Evolutionary conservation across 2,329 filamentous ascomycete species (phyloP).

Genomic region (Cladosporium sp.): DNA sequence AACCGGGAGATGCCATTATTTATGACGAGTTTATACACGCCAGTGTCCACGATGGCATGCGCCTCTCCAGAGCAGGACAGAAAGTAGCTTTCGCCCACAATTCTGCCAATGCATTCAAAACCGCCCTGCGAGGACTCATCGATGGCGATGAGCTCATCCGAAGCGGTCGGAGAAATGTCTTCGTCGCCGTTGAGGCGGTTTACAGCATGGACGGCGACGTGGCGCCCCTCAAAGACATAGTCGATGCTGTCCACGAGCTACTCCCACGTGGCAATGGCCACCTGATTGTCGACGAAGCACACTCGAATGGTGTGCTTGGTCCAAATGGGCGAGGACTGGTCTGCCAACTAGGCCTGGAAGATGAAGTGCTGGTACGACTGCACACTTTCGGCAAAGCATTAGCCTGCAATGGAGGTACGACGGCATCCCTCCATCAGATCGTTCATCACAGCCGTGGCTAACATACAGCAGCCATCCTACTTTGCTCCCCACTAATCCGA

Average conservation of each 20-base stretch:
- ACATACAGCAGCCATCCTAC: conserved; percentile 46
- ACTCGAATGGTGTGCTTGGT: conserved; percentile 58
- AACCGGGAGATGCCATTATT: conserved; percentile 48
- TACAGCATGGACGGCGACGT: conserved; percentile 84
- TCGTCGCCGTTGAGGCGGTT: conserved; percentile 63
- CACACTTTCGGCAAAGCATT: conserved; percentile 64
- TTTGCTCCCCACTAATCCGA: conserved; percentile 55
- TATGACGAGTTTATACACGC: conserved; percentile 74
- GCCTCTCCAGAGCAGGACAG: conserved; percentile 50
- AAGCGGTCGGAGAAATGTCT: conserved; percentile 47
- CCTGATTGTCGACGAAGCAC: conserved; percentile 63
- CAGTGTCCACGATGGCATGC: conserved; percentile 72
- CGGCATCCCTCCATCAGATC: background rate
- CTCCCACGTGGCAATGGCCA: conserved; percentile 55
- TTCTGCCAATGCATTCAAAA: conserved; percentile 33
- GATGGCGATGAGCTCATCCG: conserved; percentile 25
- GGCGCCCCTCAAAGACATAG: conserved; percentile 56
- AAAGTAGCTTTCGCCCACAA: conserved; percentile 55
- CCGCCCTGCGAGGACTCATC: conserved; percentile 28
- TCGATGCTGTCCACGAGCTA: conserved; percentile 49
- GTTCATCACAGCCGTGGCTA: background rate
- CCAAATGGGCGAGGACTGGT: conserved; percentile 53
- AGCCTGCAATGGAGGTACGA: conserved; percentile 62
- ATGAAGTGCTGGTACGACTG: conserved; percentile 51
- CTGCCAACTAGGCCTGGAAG: conserved; percentile 50